A percentile compares a stretch with the other conserved stretches of the same genome.
Evolutionary conservation across 208 protist genomes (phyloP).

Genomic region (Novymonas esmeraldas): DNA sequence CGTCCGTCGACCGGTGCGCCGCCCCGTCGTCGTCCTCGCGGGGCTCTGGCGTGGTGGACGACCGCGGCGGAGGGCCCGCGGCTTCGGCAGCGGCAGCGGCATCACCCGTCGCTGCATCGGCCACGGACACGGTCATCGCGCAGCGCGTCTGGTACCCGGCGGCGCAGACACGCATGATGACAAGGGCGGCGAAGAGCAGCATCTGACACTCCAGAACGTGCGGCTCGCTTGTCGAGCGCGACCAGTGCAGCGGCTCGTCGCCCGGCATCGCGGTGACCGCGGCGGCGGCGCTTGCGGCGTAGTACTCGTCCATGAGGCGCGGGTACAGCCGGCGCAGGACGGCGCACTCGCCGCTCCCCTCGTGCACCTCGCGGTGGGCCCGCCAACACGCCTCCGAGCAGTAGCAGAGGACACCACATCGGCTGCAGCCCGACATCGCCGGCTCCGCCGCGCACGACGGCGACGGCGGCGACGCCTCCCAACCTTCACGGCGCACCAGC

Average conservation of each 20-base stretch:
- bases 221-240: slow-evolving; percentile 44
- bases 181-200: slow-evolving; percentile 43
- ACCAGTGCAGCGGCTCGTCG: slow-evolving; percentile 45
- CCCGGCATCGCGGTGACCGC: slow-evolving; percentile 32
- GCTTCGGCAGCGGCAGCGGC: not conserved
- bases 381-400: slow-evolving; percentile 57
- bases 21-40: too few species aligned
- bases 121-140: not conserved
- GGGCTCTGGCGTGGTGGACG: too few species aligned
- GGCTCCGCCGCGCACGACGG: not conserved
- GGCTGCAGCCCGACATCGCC: slow-evolving; percentile 47
- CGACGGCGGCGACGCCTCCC: slow-evolving; percentile 2
- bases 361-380: slow-evolving; percentile 36
- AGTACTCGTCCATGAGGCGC: slow-evolving; percentile 59
- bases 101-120: not conserved
- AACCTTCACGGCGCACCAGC: slow-evolving; percentile 17
- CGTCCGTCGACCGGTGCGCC: not conserved
- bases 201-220: slow-evolving; percentile 55
- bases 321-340: slow-evolving; percentile 59
- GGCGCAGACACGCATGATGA: slow-evolving; percentile 18
- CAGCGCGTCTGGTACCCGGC: slow-evolving; percentile 12
- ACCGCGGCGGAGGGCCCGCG: too few species aligned
- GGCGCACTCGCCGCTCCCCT: slow-evolving; percentile 47
- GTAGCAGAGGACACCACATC: slow-evolving; percentile 67
- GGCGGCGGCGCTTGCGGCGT: not conserved